These are phyloP conservation scores for Coffea humblotiana DNA, from an alignment of 305 asterid genomes.

Conservation along the genomic window DNA sequence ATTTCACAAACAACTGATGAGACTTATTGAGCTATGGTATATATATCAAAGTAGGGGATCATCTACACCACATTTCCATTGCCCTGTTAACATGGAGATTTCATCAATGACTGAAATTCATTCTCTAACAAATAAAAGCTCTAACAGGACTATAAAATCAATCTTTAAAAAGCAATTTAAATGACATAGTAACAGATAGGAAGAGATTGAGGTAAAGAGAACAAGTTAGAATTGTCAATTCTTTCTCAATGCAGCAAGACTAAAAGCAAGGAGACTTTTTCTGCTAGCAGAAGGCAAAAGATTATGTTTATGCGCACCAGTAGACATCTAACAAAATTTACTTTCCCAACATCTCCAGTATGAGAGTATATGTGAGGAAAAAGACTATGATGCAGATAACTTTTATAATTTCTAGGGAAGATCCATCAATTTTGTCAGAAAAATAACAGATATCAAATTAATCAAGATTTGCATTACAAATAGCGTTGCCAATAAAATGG, in stretches of 20 bases:
- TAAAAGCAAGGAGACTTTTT: not conserved
- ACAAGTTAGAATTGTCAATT: not conserved
- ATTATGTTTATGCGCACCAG: not conserved
- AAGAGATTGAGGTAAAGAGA: no score
- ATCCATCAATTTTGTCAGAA: not conserved
- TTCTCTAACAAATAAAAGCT: not conserved
- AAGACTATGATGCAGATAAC: not conserved
- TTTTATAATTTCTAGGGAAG: not conserved
- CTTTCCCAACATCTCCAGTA: slow-evolving; percentile 1
- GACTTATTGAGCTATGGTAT: not conserved
- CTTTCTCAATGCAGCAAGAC: not conserved
- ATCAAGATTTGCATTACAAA: not conserved
- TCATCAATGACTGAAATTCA: not conserved
- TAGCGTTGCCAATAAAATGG: not conserved
- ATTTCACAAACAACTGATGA: not conserved
- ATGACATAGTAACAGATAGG: no score
- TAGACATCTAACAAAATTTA: not conserved
- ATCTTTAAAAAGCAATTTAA: not conserved
- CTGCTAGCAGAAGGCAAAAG: not conserved
- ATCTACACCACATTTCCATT: not conserved
- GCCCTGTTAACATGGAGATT: not conserved
- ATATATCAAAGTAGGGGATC: not conserved
- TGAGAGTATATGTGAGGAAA: not conserved
- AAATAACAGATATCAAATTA: not conserved
- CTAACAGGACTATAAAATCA: no score